Conservation (phyloP, 192 early-diverging fungal species). For the Helicostylum pulchrum region DNA sequence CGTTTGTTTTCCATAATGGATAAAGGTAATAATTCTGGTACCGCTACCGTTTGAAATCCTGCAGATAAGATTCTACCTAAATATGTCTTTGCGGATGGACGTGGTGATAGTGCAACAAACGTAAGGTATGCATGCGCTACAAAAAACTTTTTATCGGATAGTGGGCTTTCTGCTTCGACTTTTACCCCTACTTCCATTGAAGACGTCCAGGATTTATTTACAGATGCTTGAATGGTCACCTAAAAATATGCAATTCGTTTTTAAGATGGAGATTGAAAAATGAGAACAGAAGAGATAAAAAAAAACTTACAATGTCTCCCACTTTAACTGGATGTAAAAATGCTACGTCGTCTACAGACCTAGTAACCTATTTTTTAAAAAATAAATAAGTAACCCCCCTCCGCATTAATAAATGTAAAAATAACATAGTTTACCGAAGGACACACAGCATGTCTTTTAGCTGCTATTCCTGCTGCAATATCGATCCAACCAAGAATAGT, state of each 20-base stretch:
- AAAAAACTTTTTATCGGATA: constrained; percentile 52
- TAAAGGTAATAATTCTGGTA: constrained; percentile 52
- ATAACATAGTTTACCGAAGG: constrained; percentile 47
- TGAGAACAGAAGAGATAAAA: too few species aligned
- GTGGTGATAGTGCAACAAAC: constrained; percentile 51
- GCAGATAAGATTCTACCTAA: constrained; percentile 18
- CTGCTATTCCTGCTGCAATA: constrained; percentile 61
- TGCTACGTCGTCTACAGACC: constrained; percentile 66
- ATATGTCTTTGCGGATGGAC: constrained; percentile 22
- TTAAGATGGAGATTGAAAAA: not conserved
- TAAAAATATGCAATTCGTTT: constrained; percentile 8
- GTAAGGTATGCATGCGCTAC: constrained; percentile 67
- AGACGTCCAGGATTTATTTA: constrained; percentile 67
- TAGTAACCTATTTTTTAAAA: constrained; percentile 52
- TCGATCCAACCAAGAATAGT: constrained; percentile 67
- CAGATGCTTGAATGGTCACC: constrained; percentile 57
- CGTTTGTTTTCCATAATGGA: constrained; percentile 52
- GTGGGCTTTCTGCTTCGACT: constrained; percentile 63
- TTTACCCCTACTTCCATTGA: constrained; percentile 70
- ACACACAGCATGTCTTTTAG: constrained; percentile 55
- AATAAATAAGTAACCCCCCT: not conserved
- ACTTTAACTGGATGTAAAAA: constrained; percentile 61
- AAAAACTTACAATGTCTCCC: constrained; percentile 49
- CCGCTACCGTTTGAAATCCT: constrained; percentile 27
- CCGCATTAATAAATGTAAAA: not conserved